Percentiles rank a stretch among this genome's conserved stretches.
Evolutionary conservation across 208 protist species (phyloP).

Genomic region (Naegleria lovaniensis): DNA sequence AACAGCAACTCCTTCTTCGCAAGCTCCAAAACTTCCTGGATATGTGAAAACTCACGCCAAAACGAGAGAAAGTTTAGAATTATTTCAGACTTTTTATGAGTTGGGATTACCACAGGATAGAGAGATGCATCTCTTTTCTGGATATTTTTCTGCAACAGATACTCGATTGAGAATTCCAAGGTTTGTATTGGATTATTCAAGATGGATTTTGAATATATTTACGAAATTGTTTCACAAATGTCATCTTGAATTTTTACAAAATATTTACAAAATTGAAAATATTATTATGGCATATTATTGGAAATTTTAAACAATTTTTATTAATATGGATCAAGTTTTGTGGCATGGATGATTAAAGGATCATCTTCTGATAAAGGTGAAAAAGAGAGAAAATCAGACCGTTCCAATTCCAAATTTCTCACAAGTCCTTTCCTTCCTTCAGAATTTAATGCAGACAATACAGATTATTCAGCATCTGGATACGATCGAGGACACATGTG

Average conservation of each 20-base stretch:
- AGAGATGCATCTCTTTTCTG: neutral
- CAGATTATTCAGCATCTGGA: neutral
- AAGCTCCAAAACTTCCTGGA: neutral
- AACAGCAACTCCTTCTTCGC: neutral
- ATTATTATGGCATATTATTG: too few relatives aligned
- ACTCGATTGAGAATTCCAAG: neutral
- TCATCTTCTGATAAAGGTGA: neutral
- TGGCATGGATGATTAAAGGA: neutral
- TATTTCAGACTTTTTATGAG: neutral
- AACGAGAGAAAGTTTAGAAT: neutral
- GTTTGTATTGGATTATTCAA: too few relatives aligned
- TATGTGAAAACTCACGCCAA: neutral
- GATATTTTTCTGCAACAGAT: neutral
- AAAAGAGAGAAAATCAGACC: neutral
- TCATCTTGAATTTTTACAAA: too few relatives aligned
- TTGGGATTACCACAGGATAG: neutral
- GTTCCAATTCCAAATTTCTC: neutral
- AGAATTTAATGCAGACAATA: neutral
- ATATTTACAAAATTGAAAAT: too few relatives aligned
- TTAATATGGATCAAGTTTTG: too few relatives aligned
- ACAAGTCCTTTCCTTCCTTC: neutral
- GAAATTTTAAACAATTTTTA: too few relatives aligned
- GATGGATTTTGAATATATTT: too few relatives aligned
- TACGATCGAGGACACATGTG: neutral
- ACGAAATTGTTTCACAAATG: too few relatives aligned